Percentiles rank a stretch among this genome's conserved stretches.
These are phyloP conservation scores for Ganoderma lingzhi DNA, from an alignment of 1,284 basidiomycete genomes.

Conservation along the genomic window DNA sequence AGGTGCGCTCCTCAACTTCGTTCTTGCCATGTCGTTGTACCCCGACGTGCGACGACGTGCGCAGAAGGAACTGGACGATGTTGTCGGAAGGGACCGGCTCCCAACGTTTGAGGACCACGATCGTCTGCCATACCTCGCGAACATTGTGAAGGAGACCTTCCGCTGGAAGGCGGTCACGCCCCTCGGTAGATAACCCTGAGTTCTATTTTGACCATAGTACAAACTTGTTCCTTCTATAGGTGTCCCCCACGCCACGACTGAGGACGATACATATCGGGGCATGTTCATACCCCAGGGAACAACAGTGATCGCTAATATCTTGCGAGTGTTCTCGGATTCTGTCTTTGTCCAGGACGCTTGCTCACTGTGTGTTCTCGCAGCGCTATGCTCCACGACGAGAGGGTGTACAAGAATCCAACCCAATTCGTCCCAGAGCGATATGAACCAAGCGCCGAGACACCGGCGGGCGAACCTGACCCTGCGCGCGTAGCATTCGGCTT, in stretches of 20 bases:
- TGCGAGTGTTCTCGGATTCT: conserved; percentile 9
- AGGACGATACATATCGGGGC: conserved; percentile 23
- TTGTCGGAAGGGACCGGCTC: conserved; percentile 47
- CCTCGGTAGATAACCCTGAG: conserved; percentile 27
- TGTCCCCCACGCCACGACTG: conserved; percentile 22
- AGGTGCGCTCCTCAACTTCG: conserved; percentile 49
- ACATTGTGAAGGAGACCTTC: conserved; percentile 50
- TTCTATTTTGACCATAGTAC: neutral
- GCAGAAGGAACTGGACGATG: conserved; percentile 51
- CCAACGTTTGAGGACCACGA: conserved; percentile 51
- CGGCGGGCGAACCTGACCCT: conserved; percentile 18
- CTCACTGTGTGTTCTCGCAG: conserved; percentile 14
- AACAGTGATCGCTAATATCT: conserved; percentile 27
- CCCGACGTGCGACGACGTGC: conserved; percentile 49
- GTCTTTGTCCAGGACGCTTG: neutral
- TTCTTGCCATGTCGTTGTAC: conserved; percentile 50
- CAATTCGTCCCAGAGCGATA: conserved; percentile 35
- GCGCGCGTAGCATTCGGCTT: conserved; percentile 22
- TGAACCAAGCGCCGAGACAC: neutral
- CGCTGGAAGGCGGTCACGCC: conserved; percentile 45
- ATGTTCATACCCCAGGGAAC: conserved; percentile 25
- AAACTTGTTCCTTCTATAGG: conserved; percentile 14
- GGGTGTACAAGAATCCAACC: conserved; percentile 31
- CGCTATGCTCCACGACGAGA: conserved; percentile 36
- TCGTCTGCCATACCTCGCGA: conserved; percentile 49